Evolutionary conservation across 78 protist genomes (phyloP).

Genomic region (Isochrysis galbana): DNA sequence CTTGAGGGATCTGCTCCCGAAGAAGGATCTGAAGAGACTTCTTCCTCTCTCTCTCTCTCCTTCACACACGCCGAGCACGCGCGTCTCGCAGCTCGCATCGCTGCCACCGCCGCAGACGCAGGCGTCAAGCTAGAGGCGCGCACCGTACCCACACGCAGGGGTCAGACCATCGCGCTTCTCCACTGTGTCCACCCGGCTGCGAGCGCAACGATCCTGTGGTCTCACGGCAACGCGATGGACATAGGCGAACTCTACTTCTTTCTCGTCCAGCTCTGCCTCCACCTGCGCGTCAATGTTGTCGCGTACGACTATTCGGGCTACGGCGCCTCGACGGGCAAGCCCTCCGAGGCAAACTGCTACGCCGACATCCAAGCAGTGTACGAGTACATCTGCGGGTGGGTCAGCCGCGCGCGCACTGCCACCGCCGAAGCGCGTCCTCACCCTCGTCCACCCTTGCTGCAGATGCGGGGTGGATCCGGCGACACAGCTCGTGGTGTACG

Average conservation of each 20-base stretch:
- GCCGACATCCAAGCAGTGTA: not conserved
- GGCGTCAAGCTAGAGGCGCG: not conserved
- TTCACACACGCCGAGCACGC: no score
- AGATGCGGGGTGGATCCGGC: no score
- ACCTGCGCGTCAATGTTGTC: not conserved
- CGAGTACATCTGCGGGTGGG: not conserved
- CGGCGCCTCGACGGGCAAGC: not conserved
- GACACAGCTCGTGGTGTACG: not conserved
- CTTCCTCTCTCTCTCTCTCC: no score
- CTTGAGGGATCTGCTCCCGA: not conserved
- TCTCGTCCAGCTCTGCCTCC: not conserved
- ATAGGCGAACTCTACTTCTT: not conserved
- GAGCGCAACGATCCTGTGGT: not conserved
- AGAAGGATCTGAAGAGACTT: not conserved
- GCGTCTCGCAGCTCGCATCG: not conserved
- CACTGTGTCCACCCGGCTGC: not conserved
- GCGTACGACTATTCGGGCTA: constrained; percentile 1
- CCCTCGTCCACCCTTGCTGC: no score
- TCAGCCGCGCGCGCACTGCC: not conserved
- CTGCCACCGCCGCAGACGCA: not conserved
- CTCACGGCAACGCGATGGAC: constrained; percentile 8
- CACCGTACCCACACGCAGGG: not conserved
- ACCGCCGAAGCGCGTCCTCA: no score
- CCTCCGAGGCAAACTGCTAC: not conserved
- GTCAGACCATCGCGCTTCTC: not conserved